phyloP scores from a whole-genome alignment of 2,329 filamentous ascomycete genomes.

The Lachnellula arida region DNA sequence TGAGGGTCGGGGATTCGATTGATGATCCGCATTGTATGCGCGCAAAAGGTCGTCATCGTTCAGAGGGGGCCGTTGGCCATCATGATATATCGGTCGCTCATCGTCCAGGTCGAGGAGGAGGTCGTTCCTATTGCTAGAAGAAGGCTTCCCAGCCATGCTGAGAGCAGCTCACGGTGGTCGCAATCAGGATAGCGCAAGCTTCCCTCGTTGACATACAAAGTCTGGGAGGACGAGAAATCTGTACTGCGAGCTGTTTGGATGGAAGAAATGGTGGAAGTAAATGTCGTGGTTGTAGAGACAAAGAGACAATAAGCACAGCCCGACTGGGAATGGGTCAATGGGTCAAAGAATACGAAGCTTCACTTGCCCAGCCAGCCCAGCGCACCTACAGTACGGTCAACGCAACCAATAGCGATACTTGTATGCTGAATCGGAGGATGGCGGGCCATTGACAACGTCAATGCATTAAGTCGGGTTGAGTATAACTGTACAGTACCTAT shows the following conservation, averaged over 20 bases:
- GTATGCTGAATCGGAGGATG: background rate
- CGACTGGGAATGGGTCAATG: conserved; percentile 6
- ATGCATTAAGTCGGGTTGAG: background rate
- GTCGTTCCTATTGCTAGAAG: conserved; percentile 45
- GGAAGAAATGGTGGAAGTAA: background rate
- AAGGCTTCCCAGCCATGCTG: conserved; percentile 58
- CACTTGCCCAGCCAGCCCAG: background rate
- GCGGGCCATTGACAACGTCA: background rate
- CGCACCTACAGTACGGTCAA: background rate
- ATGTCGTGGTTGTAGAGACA: background rate
- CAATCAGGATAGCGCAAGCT: conserved; percentile 22
- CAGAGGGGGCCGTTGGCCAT: conserved; percentile 71
- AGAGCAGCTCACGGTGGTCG: conserved; percentile 25
- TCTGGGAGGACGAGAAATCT: conserved; percentile 2
- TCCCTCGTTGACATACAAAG: conserved; percentile 16
- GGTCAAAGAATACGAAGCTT: conserved; percentile 2
- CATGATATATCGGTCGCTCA: conserved; percentile 65
- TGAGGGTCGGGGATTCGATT: conserved; percentile 67
- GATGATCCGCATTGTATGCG: conserved; percentile 58
- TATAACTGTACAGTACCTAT: too few species aligned
- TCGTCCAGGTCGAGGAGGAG: conserved; percentile 72
- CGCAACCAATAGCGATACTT: too few species aligned
- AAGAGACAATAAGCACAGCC: conserved; percentile 12
- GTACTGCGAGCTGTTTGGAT: background rate
- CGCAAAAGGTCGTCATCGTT: conserved; percentile 77